Conservation (phyloP, 2,329 filamentous ascomycete species). For the Chaetomium sp. region DNA sequence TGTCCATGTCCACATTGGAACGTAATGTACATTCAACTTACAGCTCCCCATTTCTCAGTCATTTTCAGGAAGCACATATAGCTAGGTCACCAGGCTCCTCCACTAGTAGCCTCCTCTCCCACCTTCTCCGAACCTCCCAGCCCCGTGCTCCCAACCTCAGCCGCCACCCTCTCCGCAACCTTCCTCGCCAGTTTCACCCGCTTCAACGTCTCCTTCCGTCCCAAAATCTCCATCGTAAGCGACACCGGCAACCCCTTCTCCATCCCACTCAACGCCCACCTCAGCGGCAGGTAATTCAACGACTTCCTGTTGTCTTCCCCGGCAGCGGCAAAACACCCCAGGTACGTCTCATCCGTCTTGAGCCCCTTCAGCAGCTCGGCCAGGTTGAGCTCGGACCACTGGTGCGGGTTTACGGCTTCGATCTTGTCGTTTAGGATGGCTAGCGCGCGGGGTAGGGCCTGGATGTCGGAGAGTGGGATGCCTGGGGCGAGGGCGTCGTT, state of each 20-base stretch:
- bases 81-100: too few species aligned
- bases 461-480: too few species aligned
- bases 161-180: not conserved
- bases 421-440: slow-evolving; percentile 10
- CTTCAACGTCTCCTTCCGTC: slow-evolving; percentile 25
- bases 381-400: not conserved
- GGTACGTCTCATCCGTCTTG: not conserved
- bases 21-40: not conserved
- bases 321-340: not conserved
- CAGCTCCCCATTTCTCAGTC: too few species aligned
- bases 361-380: not conserved
- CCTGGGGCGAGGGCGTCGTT: too few species aligned
- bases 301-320: not conserved
- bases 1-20: too few species aligned
- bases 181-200: slow-evolving; percentile 18
- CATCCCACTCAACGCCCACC: slow-evolving; percentile 28
- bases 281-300: slow-evolving; percentile 19
- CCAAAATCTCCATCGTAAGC: slow-evolving; percentile 26
- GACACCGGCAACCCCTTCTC: slow-evolving; percentile 23
- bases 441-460: not conserved
- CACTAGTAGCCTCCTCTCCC: too few species aligned
- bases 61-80: too few species aligned
- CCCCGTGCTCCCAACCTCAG: too few species aligned
- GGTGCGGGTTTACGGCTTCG: not conserved
- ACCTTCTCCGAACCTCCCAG: too few species aligned